These are phyloP conservation scores for Aspergillus latus DNA, from an alignment of 2,329 filamentous ascomycete species.

Conservation along the genomic window DNA sequence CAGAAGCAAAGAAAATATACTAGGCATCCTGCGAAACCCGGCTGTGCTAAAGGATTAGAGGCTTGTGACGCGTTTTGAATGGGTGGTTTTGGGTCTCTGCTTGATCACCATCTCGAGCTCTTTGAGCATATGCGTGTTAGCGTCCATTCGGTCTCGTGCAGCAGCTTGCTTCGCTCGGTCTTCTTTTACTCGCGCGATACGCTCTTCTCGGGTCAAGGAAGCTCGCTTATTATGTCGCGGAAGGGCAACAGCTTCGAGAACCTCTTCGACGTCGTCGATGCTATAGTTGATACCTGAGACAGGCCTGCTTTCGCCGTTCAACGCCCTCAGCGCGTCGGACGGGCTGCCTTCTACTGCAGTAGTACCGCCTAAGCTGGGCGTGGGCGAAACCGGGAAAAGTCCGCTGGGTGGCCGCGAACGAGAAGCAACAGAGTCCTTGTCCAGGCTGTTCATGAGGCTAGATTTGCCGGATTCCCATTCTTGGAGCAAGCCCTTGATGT, in stretches of 20 bases:
- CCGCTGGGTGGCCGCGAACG: slow-evolving; percentile 56
- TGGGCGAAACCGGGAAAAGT: slow-evolving; percentile 45
- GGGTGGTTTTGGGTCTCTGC: slow-evolving; percentile 46
- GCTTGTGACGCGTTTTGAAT: slow-evolving; percentile 45
- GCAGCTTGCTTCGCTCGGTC: slow-evolving; percentile 74
- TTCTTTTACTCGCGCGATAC: slow-evolving; percentile 82
- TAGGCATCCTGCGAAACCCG: neutral
- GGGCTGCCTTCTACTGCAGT: slow-evolving; percentile 58
- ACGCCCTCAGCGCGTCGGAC: slow-evolving; percentile 71
- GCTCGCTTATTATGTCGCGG: slow-evolving; percentile 64
- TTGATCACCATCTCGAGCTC: slow-evolving; percentile 90
- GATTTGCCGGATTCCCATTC: slow-evolving; percentile 87
- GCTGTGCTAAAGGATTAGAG: slow-evolving; percentile 31
- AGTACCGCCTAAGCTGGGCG: slow-evolving; percentile 46
- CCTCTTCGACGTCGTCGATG: slow-evolving; percentile 62
- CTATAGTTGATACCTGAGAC: slow-evolving; percentile 29
- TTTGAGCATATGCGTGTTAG: slow-evolving; percentile 83
- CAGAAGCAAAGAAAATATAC: neutral
- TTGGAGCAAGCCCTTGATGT: slow-evolving; percentile 75
- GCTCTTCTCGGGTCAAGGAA: slow-evolving; percentile 76
- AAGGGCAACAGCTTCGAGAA: slow-evolving; percentile 88
- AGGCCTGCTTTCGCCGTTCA: slow-evolving; percentile 65
- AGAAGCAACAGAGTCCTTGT: slow-evolving; percentile 69
- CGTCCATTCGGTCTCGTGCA: slow-evolving; percentile 71
- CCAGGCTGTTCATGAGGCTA: slow-evolving; percentile 77